These are phyloP conservation scores for Fraxinus sp. DNA, from an alignment of 305 asterid species.

Conservation along the genomic window DNA sequence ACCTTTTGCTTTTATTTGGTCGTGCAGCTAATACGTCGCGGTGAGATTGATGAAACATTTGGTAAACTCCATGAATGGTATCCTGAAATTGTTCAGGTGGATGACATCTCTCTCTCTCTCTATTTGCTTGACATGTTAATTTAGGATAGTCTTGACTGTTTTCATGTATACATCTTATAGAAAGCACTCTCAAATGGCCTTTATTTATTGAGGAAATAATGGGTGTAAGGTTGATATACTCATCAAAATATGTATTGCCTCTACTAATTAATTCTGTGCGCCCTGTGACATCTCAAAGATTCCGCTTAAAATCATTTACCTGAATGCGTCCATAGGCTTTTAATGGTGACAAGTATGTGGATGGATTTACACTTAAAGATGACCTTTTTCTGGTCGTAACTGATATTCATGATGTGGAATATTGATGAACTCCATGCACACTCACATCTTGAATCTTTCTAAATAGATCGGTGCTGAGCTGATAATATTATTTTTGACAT, in stretches of 20 bases:
- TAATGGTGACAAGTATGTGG: neutral
- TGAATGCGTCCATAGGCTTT: neutral
- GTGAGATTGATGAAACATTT: slow-evolving; percentile 72
- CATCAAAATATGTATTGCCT: neutral
- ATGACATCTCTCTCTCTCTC: neutral
- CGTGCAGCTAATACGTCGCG: slow-evolving; percentile 70
- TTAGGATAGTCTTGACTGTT: slow-evolving; percentile 1
- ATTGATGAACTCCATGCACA: neutral
- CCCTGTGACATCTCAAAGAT: neutral
- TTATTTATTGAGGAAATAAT: neutral
- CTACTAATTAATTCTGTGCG: neutral
- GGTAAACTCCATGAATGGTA: slow-evolving; percentile 56
- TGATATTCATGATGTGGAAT: neutral
- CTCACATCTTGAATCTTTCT: neutral
- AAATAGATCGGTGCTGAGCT: slow-evolving; percentile 1
- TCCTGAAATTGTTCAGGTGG: slow-evolving; percentile 83
- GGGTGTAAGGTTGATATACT: neutral
- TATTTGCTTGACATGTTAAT: neutral
- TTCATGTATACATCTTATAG: neutral
- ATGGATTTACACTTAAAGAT: neutral
- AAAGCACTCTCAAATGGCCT: neutral
- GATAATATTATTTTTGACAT: slow-evolving; percentile 19
- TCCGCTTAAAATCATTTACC: neutral
- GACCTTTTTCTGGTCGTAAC: neutral
- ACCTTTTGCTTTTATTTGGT: slow-evolving; percentile 21